These are phyloP conservation scores for Starmerella powellii DNA, from an alignment of 805 yeast genomes.

Conservation along the genomic window DNA sequence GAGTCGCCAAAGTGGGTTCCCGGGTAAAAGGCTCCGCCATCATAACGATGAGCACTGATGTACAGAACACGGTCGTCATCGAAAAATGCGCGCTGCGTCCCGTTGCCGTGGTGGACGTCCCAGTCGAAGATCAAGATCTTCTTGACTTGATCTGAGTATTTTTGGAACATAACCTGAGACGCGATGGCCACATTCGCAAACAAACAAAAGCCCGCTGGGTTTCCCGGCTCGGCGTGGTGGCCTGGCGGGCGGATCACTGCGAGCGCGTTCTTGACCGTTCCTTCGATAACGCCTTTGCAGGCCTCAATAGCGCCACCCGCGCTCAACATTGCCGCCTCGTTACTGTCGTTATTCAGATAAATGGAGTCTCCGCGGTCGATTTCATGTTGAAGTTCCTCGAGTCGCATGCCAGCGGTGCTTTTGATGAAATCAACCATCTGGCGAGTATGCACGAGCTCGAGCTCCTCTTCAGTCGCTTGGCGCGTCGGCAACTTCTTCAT, in stretches of 20 bases:
- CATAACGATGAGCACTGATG: constrained; percentile 85
- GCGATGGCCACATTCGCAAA: constrained; percentile 97
- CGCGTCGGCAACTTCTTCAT: constrained; percentile 86
- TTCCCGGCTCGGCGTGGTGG: constrained; percentile 96
- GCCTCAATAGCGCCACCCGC: constrained; percentile 98
- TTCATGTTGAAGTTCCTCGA: constrained; percentile 62
- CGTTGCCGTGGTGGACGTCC: constrained; percentile 99
- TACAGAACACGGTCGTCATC: constrained; percentile 85
- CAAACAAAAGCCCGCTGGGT: constrained; percentile 94
- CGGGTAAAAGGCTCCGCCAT: constrained; percentile 84
- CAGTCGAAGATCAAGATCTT: constrained; percentile 79
- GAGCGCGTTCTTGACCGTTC: constrained; percentile 75
- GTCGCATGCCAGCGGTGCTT: constrained; percentile 63
- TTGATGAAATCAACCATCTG: constrained; percentile 67
- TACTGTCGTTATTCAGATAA: constrained; percentile 84
- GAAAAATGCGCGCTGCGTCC: constrained; percentile 86
- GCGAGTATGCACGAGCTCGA: constrained; percentile 70
- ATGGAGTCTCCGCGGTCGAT: constrained; percentile 92
- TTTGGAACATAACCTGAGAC: constrained; percentile 66
- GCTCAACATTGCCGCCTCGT: constrained; percentile 72
- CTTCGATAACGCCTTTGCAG: constrained; percentile 88
- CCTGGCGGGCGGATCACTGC: constrained; percentile 99
- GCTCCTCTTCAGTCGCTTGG: constrained; percentile 79
- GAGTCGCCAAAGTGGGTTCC: constrained; percentile 77
- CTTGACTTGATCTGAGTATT: constrained; percentile 80